Base-by-base conservation (phyloP, 805 yeast genomes). In the Yarrowia sp. region DNA sequence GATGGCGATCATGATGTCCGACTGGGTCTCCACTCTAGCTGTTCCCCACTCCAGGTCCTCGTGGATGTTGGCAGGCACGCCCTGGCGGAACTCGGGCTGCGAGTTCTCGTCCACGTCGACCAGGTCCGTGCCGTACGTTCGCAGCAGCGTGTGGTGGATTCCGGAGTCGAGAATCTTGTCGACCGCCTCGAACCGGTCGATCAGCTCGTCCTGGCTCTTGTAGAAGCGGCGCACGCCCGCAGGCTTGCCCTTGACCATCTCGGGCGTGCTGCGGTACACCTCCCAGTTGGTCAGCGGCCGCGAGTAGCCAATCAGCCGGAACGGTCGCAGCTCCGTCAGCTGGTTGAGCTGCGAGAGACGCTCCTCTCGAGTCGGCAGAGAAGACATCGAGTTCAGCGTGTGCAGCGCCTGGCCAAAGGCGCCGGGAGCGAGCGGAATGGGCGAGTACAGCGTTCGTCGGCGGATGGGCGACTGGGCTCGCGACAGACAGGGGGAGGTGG, bases 141-240 rank as follows among this genome's bases (percentile, higher is more conserved):
- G 77, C 58, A 88, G 77, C 84, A 88, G 84, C 44, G 80, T 76
- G 63, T 80, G 78, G 66, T 85, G 88, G 63, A 88, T 79, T 0
- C 91, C 91, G 4, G 89, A 81, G 68, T 87, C 94, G 47, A 88
- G 76, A 58, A 87, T 74, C 56, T 77, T 75, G 69, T 88, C 96
- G 24, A 88, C 82, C 63, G 82, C 86, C 35, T 71, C 71, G 67
- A 81, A 86, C 60, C 82, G 75, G 22, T 78, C 81, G 59, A 87
- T 82, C 59, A 84, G 69, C 41, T 77, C 81, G 70, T 88, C 88
- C 72, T 87, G 93, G 2, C 73, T 69, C 41, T 72, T 71, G 72
- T 88, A 88, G 70, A 74, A 87, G 18, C 70, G 62, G 25, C 77
- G 72, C 5, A 81, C 62, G 39, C 65, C 70, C 21, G 68, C 72